Evolutionary conservation across 257 asterid species (phyloP).

Genomic region (Primulina huaijiensis): DNA sequence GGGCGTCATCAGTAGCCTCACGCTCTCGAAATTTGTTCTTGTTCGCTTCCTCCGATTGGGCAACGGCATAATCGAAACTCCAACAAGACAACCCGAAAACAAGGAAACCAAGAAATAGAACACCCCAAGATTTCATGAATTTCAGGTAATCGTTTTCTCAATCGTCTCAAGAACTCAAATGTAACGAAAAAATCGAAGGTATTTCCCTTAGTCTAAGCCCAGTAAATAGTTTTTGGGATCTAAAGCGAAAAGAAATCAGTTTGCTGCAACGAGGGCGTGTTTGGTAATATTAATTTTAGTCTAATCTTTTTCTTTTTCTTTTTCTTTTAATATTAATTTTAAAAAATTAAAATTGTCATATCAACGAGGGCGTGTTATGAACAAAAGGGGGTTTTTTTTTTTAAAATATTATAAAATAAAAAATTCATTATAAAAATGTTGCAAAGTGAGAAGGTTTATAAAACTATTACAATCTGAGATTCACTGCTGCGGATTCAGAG

Average conservation of each 20-base stretch:
- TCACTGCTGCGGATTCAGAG: no score
- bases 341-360: no score
- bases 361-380: no score
- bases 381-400: no score
- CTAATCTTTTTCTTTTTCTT: not conserved
- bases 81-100: conserved; percentile 36
- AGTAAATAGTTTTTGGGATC: conserved; percentile 43
- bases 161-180: conserved; percentile 17
- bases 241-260: conserved; percentile 22
- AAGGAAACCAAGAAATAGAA: conserved; percentile 44
- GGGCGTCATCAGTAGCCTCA: conserved; percentile 87
- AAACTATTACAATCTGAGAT: no score
- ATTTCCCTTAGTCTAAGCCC: conserved; percentile 35
- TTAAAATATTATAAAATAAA: no score
- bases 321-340: not conserved
- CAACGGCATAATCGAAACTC: conserved; percentile 49
- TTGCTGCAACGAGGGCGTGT: conserved; percentile 5
- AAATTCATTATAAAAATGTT: no score
- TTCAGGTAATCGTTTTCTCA: conserved; percentile 11
- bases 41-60: conserved; percentile 61
- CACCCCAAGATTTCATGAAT: conserved; percentile 69
- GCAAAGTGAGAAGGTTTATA: no score
- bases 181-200: conserved; percentile 22
- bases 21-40: conserved; percentile 90
- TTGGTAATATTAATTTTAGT: no score